phyloP scores from a whole-genome alignment of 306 rosid genomes.

The Quercus berberidifolia region DNA sequence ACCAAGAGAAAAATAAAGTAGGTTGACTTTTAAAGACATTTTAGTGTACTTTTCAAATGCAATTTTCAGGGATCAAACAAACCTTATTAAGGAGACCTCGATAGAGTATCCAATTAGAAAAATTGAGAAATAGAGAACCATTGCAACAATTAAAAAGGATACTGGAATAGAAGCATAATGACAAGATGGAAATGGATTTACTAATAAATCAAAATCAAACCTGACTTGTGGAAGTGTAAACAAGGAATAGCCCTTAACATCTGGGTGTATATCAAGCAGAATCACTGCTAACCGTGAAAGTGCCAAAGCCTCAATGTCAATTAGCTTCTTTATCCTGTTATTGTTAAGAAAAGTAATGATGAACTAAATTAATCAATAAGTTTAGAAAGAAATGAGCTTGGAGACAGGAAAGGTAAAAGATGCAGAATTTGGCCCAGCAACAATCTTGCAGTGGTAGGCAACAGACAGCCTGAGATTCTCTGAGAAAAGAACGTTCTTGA shows the following conservation, averaged over 20 bases:
- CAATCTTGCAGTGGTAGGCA: neutral
- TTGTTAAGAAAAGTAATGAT: neutral
- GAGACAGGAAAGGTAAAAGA: neutral
- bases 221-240: constrained; percentile 96
- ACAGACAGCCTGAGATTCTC: neutral
- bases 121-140: neutral
- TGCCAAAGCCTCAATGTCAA: constrained; percentile 76
- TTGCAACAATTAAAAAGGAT: neutral
- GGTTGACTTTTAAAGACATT: neutral
- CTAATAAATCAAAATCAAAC: constrained; percentile 31
- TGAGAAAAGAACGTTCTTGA: neutral
- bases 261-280: constrained; percentile 67
- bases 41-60: neutral
- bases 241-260: constrained; percentile 86
- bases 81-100: neutral
- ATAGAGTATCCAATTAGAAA: neutral
- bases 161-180: neutral
- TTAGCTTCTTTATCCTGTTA: constrained; percentile 81
- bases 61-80: neutral
- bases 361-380: neutral
- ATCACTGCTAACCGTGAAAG: constrained; percentile 73
- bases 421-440: neutral
- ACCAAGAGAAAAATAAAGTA: neutral
- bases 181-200: neutral
- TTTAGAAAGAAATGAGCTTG: neutral